Conservation (phyloP, 139 green algal genomes). For the Gonium pectorale region DNA sequence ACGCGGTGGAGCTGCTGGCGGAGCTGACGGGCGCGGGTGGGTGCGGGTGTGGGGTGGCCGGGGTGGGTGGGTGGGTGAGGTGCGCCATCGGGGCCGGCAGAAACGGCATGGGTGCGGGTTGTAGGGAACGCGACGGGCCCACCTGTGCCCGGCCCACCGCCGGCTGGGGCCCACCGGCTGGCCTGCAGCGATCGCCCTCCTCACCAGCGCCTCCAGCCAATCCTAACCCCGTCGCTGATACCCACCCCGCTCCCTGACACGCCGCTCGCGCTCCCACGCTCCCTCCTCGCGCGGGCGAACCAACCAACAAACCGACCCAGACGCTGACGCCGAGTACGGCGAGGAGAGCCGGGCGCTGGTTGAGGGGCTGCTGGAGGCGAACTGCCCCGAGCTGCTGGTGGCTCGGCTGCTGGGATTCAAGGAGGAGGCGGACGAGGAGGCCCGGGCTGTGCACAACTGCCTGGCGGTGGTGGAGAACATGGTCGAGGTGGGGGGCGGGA, state of each 20-base stretch:
- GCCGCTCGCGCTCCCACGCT: no score
- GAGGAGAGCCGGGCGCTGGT: constrained; percentile 79
- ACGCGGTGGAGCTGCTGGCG: constrained; percentile 83
- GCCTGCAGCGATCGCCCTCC: no score
- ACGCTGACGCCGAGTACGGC: constrained; percentile 61
- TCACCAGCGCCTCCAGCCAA: no score
- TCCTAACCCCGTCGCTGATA: no score
- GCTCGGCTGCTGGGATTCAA: constrained; percentile 73
- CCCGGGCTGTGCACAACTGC: constrained; percentile 77
- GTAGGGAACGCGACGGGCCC: no score
- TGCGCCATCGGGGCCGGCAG: no score
- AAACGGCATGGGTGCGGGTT: no score
- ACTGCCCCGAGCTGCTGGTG: constrained; percentile 82
- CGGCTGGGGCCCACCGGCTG: no score
- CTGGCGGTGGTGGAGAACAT: constrained; percentile 92
- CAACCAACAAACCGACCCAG: no score
- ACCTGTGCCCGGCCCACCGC: no score
- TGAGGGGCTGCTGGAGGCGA: constrained; percentile 76
- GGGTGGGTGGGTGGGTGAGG: neutral
- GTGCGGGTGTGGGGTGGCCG: neutral
- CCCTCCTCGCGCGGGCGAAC: no score
- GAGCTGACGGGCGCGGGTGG: constrained; percentile 93
- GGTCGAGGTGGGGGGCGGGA: constrained; percentile 75
- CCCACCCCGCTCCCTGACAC: no score
- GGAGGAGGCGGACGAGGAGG: constrained; percentile 87